Percentiles rank a stretch among this genome's conserved stretches.
These are phyloP conservation scores for Cyclocybe aegerita DNA, from an alignment of 768 basidiomycete genomes.

Conservation along the genomic window DNA sequence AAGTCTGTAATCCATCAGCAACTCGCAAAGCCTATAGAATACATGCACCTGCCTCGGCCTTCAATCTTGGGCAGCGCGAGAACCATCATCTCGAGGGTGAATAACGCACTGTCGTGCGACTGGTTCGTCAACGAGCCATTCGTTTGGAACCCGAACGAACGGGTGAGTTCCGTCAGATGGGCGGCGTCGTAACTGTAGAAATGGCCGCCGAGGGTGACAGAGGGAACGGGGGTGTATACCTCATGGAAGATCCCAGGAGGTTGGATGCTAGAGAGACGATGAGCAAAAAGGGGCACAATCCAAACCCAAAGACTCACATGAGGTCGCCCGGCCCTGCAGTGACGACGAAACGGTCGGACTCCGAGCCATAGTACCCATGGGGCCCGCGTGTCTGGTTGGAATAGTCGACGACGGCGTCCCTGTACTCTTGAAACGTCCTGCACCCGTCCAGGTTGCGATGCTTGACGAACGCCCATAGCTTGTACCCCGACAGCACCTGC, in stretches of 20 bases:
- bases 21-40: too few relatives aligned
- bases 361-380: neutral
- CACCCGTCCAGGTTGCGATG: neutral
- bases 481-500: neutral
- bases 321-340: neutral
- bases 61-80: neutral
- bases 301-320: neutral
- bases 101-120: neutral
- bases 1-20: neutral
- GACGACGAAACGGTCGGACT: neutral
- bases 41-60: too few relatives aligned
- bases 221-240: neutral
- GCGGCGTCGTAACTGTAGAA: neutral
- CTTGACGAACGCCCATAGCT: neutral
- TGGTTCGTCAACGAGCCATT: neutral
- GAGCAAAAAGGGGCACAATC: too few relatives aligned
- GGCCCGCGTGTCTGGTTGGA: too few relatives aligned
- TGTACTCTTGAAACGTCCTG: neutral
- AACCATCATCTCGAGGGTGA: neutral
- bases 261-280: neutral
- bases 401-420: neutral
- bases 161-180: conserved; percentile 1
- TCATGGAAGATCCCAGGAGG: neutral
- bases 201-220: neutral
- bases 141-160: neutral